These are phyloP conservation scores for Ogataea kodamae DNA, from an alignment of 805 yeast genomes.

Conservation along the genomic window DNA sequence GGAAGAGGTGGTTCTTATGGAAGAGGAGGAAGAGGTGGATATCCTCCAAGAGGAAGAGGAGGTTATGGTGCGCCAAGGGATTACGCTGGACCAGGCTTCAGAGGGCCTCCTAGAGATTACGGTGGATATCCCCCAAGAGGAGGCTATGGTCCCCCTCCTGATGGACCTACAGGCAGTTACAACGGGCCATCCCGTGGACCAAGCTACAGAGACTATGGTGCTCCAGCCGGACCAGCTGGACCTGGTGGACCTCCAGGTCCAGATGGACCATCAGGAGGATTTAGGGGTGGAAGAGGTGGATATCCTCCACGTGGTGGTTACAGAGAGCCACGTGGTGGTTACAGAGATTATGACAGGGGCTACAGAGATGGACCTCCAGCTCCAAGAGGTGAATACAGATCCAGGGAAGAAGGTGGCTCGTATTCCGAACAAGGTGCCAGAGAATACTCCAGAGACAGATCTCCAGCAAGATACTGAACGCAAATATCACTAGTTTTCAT, in stretches of 20 bases:
- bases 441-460: conserved; percentile 65
- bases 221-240: conserved; percentile 8
- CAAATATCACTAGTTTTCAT: conserved; percentile 7
- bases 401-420: conserved; percentile 36
- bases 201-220: conserved; percentile 11
- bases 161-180: conserved; percentile 33
- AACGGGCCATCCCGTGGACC: conserved; percentile 29
- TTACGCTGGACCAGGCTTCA: conserved; percentile 28
- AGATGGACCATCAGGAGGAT: conserved; percentile 26
- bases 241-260: conserved; percentile 8
- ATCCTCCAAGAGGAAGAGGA: conserved; percentile 30
- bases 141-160: conserved; percentile 23
- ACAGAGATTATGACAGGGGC: conserved; percentile 28
- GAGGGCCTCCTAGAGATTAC: conserved; percentile 24
- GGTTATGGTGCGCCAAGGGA: conserved; percentile 30
- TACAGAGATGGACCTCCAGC: conserved; percentile 29
- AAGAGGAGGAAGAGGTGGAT: conserved; percentile 34
- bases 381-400: conserved; percentile 30
- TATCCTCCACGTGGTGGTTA: conserved; percentile 36
- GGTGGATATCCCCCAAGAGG: conserved; percentile 30
- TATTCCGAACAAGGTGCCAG: conserved; percentile 37
- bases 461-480: conserved; percentile 63
- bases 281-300: conserved; percentile 38
- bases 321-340: conserved; percentile 24
- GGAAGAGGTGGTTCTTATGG: conserved; percentile 47